Conservation (phyloP, 192 early-diverging fungal species). For the Thamnidium elegans region DNA sequence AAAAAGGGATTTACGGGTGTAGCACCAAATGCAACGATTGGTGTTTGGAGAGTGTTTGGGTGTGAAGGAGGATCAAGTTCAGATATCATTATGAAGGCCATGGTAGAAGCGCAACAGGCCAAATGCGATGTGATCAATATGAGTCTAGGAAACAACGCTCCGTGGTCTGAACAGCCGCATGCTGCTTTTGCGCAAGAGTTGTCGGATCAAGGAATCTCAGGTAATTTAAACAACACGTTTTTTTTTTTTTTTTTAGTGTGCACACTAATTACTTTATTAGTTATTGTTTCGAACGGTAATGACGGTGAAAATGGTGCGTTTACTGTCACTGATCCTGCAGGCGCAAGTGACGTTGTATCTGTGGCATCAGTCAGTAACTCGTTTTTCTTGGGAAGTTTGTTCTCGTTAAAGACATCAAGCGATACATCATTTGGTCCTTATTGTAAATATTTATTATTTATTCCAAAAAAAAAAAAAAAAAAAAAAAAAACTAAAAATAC, state of each 20-base stretch:
- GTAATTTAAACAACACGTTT: slow-evolving; percentile 10
- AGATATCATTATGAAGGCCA: slow-evolving; percentile 75
- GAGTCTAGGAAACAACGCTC: slow-evolving; percentile 69
- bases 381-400: slow-evolving; percentile 29
- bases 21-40: slow-evolving; percentile 65
- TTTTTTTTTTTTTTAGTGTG: neutral
- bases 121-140: slow-evolving; percentile 75
- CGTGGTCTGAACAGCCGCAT: slow-evolving; percentile 58
- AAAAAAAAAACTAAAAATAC: too few relatives aligned
- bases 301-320: slow-evolving; percentile 60
- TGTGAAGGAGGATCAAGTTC: slow-evolving; percentile 65
- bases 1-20: slow-evolving; percentile 54
- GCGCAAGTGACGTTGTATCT: slow-evolving; percentile 52
- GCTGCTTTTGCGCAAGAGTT: slow-evolving; percentile 57
- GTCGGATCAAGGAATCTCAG: slow-evolving; percentile 22
- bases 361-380: slow-evolving; percentile 54
- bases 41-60: slow-evolving; percentile 80
- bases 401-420: slow-evolving; percentile 23
- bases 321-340: slow-evolving; percentile 55
- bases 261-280: slow-evolving; percentile 15
- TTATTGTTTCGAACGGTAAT: slow-evolving; percentile 66
- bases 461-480: too few relatives aligned
- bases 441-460: too few relatives aligned
- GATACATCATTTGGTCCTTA: slow-evolving; percentile 16
- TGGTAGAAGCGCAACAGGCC: slow-evolving; percentile 66